phyloP scores from a whole-genome alignment of 768 basidiomycete species.

The Amanita jacksonii region DNA sequence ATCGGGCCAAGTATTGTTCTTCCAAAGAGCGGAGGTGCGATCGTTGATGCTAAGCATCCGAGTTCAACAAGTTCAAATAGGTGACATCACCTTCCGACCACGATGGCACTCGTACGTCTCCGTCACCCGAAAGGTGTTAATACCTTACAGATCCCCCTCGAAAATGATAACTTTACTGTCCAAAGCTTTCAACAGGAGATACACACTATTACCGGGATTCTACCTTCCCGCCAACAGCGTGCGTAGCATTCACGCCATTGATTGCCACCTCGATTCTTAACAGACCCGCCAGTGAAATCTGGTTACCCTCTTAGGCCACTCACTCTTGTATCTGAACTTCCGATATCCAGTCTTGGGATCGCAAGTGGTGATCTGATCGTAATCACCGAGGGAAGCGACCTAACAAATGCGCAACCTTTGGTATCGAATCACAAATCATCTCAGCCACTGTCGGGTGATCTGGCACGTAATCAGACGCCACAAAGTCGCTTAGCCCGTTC shows the following conservation, averaged over 20 bases:
- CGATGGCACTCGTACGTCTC: conserved; percentile 68
- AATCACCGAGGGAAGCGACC: conserved; percentile 38
- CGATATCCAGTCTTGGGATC: conserved; percentile 69
- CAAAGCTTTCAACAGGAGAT: conserved; percentile 71
- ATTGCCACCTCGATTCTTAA: conserved; percentile 5
- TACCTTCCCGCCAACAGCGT: conserved; percentile 73
- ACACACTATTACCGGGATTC: conserved; percentile 54
- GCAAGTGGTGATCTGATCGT: conserved; percentile 80
- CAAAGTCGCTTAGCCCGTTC: conserved; percentile 11
- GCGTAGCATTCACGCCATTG: conserved; percentile 23
- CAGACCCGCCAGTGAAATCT: conserved; percentile 46
- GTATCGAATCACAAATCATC: too few species aligned
- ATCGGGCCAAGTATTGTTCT: too few species aligned
- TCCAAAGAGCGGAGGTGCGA: too few species aligned
- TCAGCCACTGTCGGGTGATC: too few species aligned
- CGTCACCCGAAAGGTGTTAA: conserved; percentile 79
- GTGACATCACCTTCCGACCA: background rate
- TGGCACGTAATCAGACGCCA: too few species aligned
- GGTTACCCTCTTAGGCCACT: conserved; percentile 81
- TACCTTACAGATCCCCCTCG: conserved; percentile 63
- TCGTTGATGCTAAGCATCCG: too few species aligned
- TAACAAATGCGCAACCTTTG: too few species aligned
- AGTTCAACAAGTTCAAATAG: background rate
- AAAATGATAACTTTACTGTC: conserved; percentile 45
- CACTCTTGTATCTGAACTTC: conserved; percentile 62